A percentile compares a stretch with the other conserved stretches of the same genome.
These are phyloP conservation scores for Ustilago esculenta DNA, from an alignment of 1,284 basidiomycete species.

Conservation along the genomic window DNA sequence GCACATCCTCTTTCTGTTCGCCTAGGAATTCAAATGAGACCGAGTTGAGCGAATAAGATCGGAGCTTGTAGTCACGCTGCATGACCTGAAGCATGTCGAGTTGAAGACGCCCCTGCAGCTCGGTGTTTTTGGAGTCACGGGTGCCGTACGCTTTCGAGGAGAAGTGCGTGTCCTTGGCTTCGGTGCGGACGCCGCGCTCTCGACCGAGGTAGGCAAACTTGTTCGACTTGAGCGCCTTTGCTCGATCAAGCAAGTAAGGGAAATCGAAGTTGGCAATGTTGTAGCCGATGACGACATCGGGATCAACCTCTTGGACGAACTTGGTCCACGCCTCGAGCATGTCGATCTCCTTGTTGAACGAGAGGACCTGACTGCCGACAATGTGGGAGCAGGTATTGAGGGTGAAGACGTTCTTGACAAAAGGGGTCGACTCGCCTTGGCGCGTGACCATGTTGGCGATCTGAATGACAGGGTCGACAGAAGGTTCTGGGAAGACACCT, in stretches of 20 bases:
- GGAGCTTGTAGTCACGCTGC: slow-evolving; percentile 67
- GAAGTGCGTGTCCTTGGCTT: slow-evolving; percentile 66
- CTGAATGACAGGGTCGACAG: slow-evolving; percentile 65
- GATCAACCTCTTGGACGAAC: slow-evolving; percentile 64
- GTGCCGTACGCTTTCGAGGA: slow-evolving; percentile 67
- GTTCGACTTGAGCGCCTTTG: slow-evolving; percentile 62
- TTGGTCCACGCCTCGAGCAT: slow-evolving; percentile 65
- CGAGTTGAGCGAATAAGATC: slow-evolving; percentile 65
- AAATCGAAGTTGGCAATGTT: slow-evolving; percentile 67
- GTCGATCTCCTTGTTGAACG: slow-evolving; percentile 61
- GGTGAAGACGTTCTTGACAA: slow-evolving; percentile 66
- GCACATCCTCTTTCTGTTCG: slow-evolving; percentile 67
- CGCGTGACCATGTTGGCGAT: slow-evolving; percentile 67
- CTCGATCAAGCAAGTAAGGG: slow-evolving; percentile 65
- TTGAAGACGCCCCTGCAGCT: slow-evolving; percentile 65
- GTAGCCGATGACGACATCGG: slow-evolving; percentile 66
- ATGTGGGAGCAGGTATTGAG: slow-evolving; percentile 65
- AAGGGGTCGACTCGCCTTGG: slow-evolving; percentile 64
- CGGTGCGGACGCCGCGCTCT: slow-evolving; percentile 61
- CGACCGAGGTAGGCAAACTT: slow-evolving; percentile 64
- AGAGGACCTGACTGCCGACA: slow-evolving; percentile 64
- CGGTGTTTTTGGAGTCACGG: slow-evolving; percentile 65
- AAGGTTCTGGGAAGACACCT: slow-evolving; percentile 64
- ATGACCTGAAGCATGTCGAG: slow-evolving; percentile 67
- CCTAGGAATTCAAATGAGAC: slow-evolving; percentile 66